Evolutionary conservation across 208 protist genomes (phyloP).

Genomic region (Leishmania mexicana): DNA sequence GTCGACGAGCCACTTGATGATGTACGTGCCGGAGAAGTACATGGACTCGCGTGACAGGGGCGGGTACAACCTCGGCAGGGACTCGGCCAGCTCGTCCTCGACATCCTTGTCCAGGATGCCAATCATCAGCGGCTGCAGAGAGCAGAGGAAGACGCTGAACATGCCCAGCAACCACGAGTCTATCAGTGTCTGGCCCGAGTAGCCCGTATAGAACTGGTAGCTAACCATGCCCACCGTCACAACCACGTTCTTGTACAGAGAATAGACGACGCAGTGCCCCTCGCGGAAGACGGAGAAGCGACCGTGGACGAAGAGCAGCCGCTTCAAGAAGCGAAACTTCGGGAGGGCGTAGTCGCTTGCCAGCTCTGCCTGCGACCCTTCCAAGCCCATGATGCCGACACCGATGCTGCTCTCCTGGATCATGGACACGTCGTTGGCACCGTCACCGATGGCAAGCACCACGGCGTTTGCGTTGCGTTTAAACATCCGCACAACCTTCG

Average conservation of each 20-base stretch:
- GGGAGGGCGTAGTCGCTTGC: conserved; percentile 92
- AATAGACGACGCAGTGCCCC: conserved; percentile 89
- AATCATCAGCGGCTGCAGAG: conserved; percentile 76
- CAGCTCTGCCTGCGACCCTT: conserved; percentile 94
- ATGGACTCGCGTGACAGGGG: conserved; percentile 63
- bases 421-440: conserved; percentile 94
- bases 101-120: conserved; percentile 91
- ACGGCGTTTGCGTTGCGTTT: conserved; percentile 52
- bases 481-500: conserved; percentile 73
- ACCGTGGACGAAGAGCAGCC: conserved; percentile 95
- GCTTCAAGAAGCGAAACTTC: conserved; percentile 91
- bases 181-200: conserved; percentile 84
- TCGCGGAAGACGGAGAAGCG: conserved; percentile 91
- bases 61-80: conserved; percentile 69
- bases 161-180: conserved; percentile 86
- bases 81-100: conserved; percentile 77
- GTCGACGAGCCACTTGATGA: conserved; percentile 68
- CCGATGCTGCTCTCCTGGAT: conserved; percentile 95
- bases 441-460: conserved; percentile 84
- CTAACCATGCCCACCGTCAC: conserved; percentile 80
- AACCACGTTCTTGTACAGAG: conserved; percentile 96
- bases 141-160: conserved; percentile 84
- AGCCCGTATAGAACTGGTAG: conserved; percentile 85
- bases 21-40: conserved; percentile 73
- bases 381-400: conserved; percentile 95